Evolutionary conservation across 176 grass and related monocot species (phyloP), one percentile per base, ranked within the genome.

Genomic region (Zizania latifolia): DNA sequence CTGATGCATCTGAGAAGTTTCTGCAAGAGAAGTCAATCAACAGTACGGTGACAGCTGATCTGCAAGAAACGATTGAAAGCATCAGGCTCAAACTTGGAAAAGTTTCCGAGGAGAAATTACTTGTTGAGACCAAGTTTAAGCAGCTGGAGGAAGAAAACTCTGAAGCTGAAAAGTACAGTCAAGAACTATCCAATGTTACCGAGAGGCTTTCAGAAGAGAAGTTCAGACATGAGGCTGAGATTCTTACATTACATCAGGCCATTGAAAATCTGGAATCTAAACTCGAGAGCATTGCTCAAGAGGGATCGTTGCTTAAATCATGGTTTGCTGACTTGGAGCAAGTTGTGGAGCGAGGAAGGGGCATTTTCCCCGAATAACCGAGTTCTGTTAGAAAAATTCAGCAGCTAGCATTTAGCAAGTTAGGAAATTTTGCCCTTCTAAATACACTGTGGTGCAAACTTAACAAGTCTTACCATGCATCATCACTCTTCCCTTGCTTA

Each of bases 301-400:
- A 88, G 43, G 83, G 26, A 63, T 63, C 34, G 2, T 4, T 69
- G 55, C 16, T 79, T 17, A 31, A 67, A 69, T 69, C 75, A 61
- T 88, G 86, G 86, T 88, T 83, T 41, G 3, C 29, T 1, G 86
- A 88, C 30, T 40, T 88, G 55, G 81, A 88, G 81, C 80, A 17
- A 0, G 70, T 84, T 39, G 81, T 88, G 26, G 81, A 34, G 54
- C 54, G 30, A 43, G 86, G 86, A 79, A 83, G 55, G 21, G 35
- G 55, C 55, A 22, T 83, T 79, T 54, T 65, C 16, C 14, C 27
- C 0, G n/a, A 79, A 43, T 70, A 79, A 45, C 19, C 10, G 2
- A 27, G 40, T 38, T 71, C 43, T 24, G 29, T 33, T 14, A 2
- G 58, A n/a, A 74, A n/a, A 37, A 34, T 61, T 74, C 69, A 44